These are phyloP conservation scores for Lathyrus oleraceus DNA, from an alignment of 306 rosid genomes.

Conservation along the genomic window DNA sequence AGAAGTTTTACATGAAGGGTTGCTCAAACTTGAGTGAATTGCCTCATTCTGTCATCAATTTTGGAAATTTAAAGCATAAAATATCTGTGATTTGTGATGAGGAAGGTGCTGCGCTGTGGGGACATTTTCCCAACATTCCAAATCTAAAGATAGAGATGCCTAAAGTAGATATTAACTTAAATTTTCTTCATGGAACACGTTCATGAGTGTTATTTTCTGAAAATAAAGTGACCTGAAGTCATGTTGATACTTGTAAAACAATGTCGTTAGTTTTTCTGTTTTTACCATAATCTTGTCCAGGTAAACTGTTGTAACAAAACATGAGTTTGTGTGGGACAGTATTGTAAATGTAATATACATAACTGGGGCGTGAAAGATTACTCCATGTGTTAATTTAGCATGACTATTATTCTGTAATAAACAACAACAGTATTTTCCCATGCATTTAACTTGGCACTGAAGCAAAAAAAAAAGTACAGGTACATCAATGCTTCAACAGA, in stretches of 20 bases:
- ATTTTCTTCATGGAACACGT: constrained; percentile 42
- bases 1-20: constrained; percentile 42
- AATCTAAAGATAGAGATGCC: constrained; percentile 30
- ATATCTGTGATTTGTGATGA: constrained; percentile 45
- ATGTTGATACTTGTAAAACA: background rate
- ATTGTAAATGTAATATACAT: background rate
- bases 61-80: constrained; percentile 5
- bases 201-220: constrained; percentile 6
- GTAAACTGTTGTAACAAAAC: background rate
- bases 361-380: background rate
- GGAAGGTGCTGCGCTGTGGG: constrained; percentile 41
- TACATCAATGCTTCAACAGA: background rate
- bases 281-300: background rate
- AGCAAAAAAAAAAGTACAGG: background rate
- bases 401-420: background rate
- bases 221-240: background rate
- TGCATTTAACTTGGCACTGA: background rate
- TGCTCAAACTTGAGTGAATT: constrained; percentile 38
- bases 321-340: background rate
- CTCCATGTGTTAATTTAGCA: background rate
- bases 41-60: constrained; percentile 33
- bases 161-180: constrained; percentile 32
- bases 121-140: background rate
- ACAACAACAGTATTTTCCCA: background rate
- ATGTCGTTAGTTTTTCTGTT: background rate